Evolutionary conservation across 805 yeast genomes (phyloP), one percentile per base, ranked within the genome.

Genomic region (Candida silvicultrix): DNA sequence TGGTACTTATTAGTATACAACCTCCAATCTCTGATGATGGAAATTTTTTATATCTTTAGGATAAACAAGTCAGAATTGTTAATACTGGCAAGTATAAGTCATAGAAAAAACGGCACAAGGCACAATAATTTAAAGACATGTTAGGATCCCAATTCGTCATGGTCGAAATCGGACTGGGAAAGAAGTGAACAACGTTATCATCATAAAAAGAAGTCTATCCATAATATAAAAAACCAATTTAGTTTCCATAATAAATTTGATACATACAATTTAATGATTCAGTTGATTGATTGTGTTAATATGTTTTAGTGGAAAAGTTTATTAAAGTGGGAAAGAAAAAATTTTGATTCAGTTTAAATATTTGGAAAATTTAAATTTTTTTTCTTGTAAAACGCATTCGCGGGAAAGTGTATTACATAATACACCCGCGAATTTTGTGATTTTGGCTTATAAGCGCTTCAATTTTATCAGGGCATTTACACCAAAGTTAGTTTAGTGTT

Each of bases 91-190:
- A 85, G 90, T 82, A 83, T 77, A 81, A 82, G 89, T 75, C 74
- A 74, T 59, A 54, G 56, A 61, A 63, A 60, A 63, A 65, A 47
- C 48, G 65, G 57, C 65, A 42, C 49, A 54, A 48, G 47, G 50
- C 51, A 48, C 45, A 51, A 56, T 55, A 70, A 58, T 60, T 66
- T 43, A 48, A 45, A 43, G 52, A 54, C 62, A 46, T 46, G 59
- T 51, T 59, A 66, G 67, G 60, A 58, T 59, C 77, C 89, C 89
- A 75, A 80, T 81, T 85, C 90, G 89, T 84, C 94, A 85, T 83
- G 82, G 90, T 85, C 94, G 90, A 79, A 70, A 47, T 80, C 87
- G 76, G 87, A 83, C 87, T 79, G 85, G 89, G 90, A 85, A 85
- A 84, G 90, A 85, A 84, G 89, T 69, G 73, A 66, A 79, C 86